phyloP scores from a whole-genome alignment of 768 basidiomycete species.

The Termitomyces heimii region DNA sequence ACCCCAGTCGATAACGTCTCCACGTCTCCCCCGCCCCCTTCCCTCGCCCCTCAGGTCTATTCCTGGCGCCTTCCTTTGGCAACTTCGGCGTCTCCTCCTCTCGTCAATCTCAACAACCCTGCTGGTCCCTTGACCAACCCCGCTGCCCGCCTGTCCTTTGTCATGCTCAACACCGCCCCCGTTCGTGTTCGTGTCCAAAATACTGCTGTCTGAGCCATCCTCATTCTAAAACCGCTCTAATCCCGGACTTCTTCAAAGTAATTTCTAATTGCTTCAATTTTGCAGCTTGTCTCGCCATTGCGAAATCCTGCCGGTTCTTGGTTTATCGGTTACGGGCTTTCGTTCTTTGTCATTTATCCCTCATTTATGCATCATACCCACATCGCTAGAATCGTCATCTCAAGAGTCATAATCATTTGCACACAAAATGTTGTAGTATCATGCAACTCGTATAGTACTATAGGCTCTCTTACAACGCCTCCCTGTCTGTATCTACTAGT shows the following conservation, averaged over 20 bases:
- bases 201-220: constrained; percentile 23
- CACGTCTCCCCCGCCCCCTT: constrained; percentile 50
- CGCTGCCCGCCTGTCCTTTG: constrained; percentile 50
- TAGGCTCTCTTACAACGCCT: constrained; percentile 1
- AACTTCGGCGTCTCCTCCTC: constrained; percentile 28
- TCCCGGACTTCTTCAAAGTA: constrained; percentile 11
- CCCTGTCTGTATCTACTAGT: constrained; percentile 11
- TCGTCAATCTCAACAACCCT: constrained; percentile 20
- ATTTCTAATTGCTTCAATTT: constrained; percentile 2
- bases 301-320: constrained; percentile 1
- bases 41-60: constrained; percentile 53
- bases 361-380: constrained; percentile 10
- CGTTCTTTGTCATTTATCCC: constrained; percentile 6
- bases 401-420: constrained; percentile 8
- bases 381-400: constrained; percentile 1
- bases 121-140: constrained; percentile 53
- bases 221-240: constrained; percentile 13
- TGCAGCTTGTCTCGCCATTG: not conserved
- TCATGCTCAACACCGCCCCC: constrained; percentile 42
- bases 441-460: constrained; percentile 9
- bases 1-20: constrained; percentile 20
- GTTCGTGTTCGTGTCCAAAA: constrained; percentile 40
- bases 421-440: constrained; percentile 8
- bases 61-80: constrained; percentile 36
- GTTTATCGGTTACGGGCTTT: not conserved